Evolutionary conservation across 2,329 filamentous ascomycete genomes (phyloP).

Genomic region (Corinectria fuckeliana): DNA sequence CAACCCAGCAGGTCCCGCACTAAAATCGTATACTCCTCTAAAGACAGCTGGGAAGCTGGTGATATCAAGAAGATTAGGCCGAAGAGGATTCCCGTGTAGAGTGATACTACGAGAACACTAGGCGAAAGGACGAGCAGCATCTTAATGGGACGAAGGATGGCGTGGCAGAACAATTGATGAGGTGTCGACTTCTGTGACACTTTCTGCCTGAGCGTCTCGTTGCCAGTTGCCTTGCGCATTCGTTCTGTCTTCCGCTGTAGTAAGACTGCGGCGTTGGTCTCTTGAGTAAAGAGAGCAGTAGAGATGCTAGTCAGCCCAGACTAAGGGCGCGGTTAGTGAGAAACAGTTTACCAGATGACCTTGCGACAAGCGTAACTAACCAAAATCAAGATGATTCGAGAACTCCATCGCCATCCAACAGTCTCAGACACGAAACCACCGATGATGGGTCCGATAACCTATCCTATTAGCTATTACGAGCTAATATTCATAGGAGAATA

Average conservation of each 20-base stretch:
- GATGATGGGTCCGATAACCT: slow-evolving; percentile 39
- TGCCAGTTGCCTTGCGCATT: slow-evolving; percentile 23
- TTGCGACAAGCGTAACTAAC: slow-evolving; percentile 12
- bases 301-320: background rate
- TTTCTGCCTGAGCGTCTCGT: slow-evolving; percentile 23
- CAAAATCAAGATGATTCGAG: slow-evolving; percentile 56
- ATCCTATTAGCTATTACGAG: accelerated
- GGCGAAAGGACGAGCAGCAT: slow-evolving; percentile 62
- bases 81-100: slow-evolving; percentile 47
- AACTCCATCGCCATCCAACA: slow-evolving; percentile 58
- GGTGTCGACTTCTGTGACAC: slow-evolving; percentile 16
- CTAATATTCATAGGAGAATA: background rate
- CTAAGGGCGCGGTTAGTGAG: background rate
- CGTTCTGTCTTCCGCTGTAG: slow-evolving; percentile 5
- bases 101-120: slow-evolving; percentile 54
- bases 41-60: slow-evolving; percentile 47
- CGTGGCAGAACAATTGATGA: slow-evolving; percentile 38
- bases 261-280: slow-evolving; percentile 34
- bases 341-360: background rate
- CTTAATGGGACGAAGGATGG: slow-evolving; percentile 49
- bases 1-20: slow-evolving; percentile 39
- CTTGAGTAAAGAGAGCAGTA: slow-evolving; percentile 32
- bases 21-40: slow-evolving; percentile 43
- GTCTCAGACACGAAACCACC: slow-evolving; percentile 55
- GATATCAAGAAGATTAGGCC: slow-evolving; percentile 46